Evolutionary conservation across 1,139 yeast genomes (phyloP).

Genomic region (Candida sojae): DNA sequence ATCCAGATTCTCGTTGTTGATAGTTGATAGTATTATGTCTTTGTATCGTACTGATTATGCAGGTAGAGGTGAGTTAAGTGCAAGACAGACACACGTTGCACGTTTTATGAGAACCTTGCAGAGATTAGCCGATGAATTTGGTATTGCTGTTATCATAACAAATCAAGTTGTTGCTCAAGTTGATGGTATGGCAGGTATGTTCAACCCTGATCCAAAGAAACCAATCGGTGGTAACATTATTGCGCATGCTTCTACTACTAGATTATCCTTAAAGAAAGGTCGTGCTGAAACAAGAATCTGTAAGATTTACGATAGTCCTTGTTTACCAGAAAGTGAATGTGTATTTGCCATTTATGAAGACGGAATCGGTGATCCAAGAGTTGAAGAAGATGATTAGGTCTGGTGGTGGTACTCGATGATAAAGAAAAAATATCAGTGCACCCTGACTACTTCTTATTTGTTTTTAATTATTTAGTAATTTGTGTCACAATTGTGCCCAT

Average conservation of each 20-base stretch:
- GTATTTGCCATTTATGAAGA: slow-evolving; percentile 95
- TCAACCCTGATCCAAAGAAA: slow-evolving; percentile 97
- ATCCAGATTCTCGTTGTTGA: slow-evolving; percentile 75
- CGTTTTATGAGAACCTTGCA: slow-evolving; percentile 89
- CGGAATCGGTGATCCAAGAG: slow-evolving; percentile 94
- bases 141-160: slow-evolving; percentile 97
- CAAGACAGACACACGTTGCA: slow-evolving; percentile 93
- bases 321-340: slow-evolving; percentile 93
- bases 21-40: slow-evolving; percentile 97
- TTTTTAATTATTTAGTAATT: background rate
- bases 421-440: background rate
- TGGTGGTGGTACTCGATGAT: background rate
- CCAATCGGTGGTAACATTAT: slow-evolving; percentile 98
- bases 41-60: slow-evolving; percentile 91
- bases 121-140: slow-evolving; percentile 94
- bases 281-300: slow-evolving; percentile 91
- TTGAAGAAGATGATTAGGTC: slow-evolving; percentile 54
- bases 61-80: slow-evolving; percentile 95
- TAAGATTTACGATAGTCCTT: slow-evolving; percentile 92
- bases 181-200: slow-evolving; percentile 82
- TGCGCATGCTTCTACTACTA: slow-evolving; percentile 95
- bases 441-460: slow-evolving; percentile 5
- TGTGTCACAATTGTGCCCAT: background rate
- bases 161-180: slow-evolving; percentile 99
- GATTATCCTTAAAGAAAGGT: slow-evolving; percentile 87